Evolutionary conservation across 2,329 filamentous ascomycete species (phyloP).

Genomic region (Phialocephala subalpina): DNA sequence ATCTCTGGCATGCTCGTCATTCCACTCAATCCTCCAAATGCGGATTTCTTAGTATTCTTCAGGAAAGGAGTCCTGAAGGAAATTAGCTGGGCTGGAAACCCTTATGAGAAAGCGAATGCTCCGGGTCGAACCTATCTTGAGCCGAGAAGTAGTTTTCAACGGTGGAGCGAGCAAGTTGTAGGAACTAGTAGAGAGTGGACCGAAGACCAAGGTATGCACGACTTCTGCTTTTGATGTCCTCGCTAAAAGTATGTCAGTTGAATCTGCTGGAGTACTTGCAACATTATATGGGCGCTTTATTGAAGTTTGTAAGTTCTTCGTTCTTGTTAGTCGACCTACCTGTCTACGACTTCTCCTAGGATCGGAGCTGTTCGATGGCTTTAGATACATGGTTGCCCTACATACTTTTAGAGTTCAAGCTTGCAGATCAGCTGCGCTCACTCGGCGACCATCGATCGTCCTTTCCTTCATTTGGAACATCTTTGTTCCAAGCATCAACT

Average conservation of each 20-base stretch:
- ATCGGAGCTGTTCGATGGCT: no score
- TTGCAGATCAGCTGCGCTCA: no score
- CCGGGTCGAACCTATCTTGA: slow-evolving; percentile 20
- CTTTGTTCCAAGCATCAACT: no score
- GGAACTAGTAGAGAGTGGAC: slow-evolving; percentile 32
- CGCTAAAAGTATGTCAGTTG: slow-evolving; percentile 15
- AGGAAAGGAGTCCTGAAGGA: slow-evolving; percentile 28
- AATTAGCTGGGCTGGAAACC: slow-evolving; percentile 32
- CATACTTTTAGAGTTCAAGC: no score
- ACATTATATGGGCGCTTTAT: slow-evolving; percentile 32
- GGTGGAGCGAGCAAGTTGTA: slow-evolving; percentile 31
- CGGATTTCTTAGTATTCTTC: slow-evolving; percentile 32
- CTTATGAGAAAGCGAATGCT: slow-evolving; percentile 23
- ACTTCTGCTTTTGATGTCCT: neutral
- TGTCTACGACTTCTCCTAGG: no score
- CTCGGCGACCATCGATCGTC: no score
- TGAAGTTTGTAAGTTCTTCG: slow-evolving; percentile 20
- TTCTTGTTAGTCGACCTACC: no score
- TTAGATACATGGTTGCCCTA: no score
- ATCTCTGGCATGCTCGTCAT: slow-evolving; percentile 30
- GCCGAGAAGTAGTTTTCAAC: slow-evolving; percentile 26
- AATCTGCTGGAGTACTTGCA: slow-evolving; percentile 27
- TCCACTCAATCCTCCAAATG: slow-evolving; percentile 19
- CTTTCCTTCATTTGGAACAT: no score
- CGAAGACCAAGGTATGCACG: slow-evolving; percentile 28